Conservation (phyloP, 208 protist species). For the Leishmania martiniquensis region DNA sequence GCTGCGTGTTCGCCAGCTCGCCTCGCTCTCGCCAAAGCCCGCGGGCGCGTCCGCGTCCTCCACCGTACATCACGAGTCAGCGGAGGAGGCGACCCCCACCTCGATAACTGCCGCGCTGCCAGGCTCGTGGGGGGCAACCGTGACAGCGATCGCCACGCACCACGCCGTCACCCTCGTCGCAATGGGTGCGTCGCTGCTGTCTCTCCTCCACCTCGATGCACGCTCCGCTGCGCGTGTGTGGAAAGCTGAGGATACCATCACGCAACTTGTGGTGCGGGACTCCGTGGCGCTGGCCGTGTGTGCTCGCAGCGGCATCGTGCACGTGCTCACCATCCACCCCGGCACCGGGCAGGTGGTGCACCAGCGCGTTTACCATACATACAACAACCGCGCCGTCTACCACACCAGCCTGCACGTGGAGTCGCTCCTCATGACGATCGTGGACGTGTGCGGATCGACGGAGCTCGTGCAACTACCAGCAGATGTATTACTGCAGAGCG, state of each 20-base stretch:
- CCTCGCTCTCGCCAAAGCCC: constrained; percentile 9
- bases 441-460: constrained; percentile 52
- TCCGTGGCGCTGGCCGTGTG: constrained; percentile 38
- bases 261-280: constrained; percentile 30
- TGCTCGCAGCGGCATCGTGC: constrained; percentile 34
- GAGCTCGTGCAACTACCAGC: constrained; percentile 64
- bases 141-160: constrained; percentile 25
- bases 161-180: constrained; percentile 37
- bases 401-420: constrained; percentile 47
- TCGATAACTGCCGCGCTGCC: constrained; percentile 37
- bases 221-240: constrained; percentile 16
- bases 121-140: constrained; percentile 14
- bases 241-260: constrained; percentile 25
- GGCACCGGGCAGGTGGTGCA: constrained; percentile 19
- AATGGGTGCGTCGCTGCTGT: constrained; percentile 21
- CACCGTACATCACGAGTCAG: background rate
- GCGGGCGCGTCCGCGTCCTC: background rate
- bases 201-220: constrained; percentile 11
- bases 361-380: constrained; percentile 41
- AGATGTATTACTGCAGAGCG: constrained; percentile 10
- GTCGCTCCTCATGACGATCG: constrained; percentile 56
- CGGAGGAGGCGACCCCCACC: constrained; percentile 24
- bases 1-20: constrained; percentile 28
- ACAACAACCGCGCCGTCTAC: constrained; percentile 38
- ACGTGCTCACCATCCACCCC: constrained; percentile 38